phyloP scores from a whole-genome alignment of 2,329 filamentous ascomycete species.

The Calonectria pseudoturangicola region DNA sequence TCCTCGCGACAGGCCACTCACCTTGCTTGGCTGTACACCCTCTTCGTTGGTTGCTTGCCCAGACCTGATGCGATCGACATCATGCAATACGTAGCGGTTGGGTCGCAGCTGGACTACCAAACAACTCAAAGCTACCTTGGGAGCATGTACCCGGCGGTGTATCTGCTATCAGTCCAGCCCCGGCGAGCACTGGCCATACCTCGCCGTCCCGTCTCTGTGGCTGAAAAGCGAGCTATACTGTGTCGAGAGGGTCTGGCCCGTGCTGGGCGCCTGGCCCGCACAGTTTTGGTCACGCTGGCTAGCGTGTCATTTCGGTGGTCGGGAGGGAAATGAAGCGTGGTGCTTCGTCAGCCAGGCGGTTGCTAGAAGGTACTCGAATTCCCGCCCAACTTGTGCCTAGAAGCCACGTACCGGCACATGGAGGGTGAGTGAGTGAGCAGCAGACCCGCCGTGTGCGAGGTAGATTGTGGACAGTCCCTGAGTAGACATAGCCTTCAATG shows the following conservation, averaged over 20 bases:
- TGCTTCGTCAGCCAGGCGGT: slow-evolving; percentile 36
- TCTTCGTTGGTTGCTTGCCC: slow-evolving; percentile 34
- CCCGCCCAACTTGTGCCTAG: slow-evolving; percentile 45
- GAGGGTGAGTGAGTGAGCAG: slow-evolving; percentile 44
- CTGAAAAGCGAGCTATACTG: slow-evolving; percentile 33
- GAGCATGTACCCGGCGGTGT: slow-evolving; percentile 49
- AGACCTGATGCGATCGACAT: slow-evolving; percentile 53
- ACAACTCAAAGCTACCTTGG: slow-evolving; percentile 43
- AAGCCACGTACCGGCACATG: slow-evolving; percentile 48
- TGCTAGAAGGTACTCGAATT: slow-evolving; percentile 52
- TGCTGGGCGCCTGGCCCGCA: slow-evolving; percentile 35
- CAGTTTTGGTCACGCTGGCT: slow-evolving; percentile 53
- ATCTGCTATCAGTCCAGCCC: slow-evolving; percentile 48
- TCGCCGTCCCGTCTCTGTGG: slow-evolving; percentile 35
- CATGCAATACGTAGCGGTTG: slow-evolving; percentile 42
- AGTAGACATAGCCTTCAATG: slow-evolving; percentile 25
- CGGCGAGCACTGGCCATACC: slow-evolving; percentile 41
- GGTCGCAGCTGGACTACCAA: slow-evolving; percentile 39
- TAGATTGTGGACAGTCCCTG: slow-evolving; percentile 40
- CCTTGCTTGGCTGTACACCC: slow-evolving; percentile 50
- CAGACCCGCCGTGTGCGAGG: slow-evolving; percentile 42
- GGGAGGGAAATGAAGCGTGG: slow-evolving; percentile 43
- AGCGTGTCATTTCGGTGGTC: slow-evolving; percentile 53
- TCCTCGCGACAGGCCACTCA: slow-evolving; percentile 47
- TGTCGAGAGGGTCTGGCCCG: slow-evolving; percentile 34